phyloP scores from a whole-genome alignment of 2,329 filamentous ascomycete genomes.

The Iodosphaeria phyllophila region DNA sequence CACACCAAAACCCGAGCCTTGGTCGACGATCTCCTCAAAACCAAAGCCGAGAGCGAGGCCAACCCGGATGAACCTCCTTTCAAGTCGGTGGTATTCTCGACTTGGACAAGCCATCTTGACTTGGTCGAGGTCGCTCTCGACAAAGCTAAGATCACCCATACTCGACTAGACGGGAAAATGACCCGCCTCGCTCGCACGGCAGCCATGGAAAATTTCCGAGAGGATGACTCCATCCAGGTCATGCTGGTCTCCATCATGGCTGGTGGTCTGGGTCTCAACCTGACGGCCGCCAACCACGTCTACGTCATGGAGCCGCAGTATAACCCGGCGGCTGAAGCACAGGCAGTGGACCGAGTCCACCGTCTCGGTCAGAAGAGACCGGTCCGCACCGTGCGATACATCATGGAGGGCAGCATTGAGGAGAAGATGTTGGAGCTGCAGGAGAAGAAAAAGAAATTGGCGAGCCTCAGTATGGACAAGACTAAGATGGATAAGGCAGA shows the following conservation, averaged over 20 bases:
- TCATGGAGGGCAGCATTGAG: conserved; percentile 84
- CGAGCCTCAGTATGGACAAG: conserved; percentile 67
- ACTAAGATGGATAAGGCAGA: conserved; percentile 31
- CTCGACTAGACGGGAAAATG: conserved; percentile 87
- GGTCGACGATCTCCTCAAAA: conserved; percentile 50
- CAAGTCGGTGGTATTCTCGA: conserved; percentile 88
- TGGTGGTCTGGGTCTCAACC: conserved; percentile 77
- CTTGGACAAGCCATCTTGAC: conserved; percentile 91
- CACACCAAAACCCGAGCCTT: conserved; percentile 84
- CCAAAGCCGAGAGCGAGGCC: conserved; percentile 40
- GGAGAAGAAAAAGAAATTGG: conserved; percentile 80
- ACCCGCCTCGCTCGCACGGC: conserved; percentile 50
- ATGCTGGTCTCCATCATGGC: conserved; percentile 87
- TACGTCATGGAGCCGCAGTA: conserved; percentile 98
- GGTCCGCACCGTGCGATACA: conserved; percentile 72
- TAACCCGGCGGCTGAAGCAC: conserved; percentile 86
- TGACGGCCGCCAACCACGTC: conserved; percentile 70
- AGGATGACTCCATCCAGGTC: conserved; percentile 51
- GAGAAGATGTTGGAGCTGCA: conserved; percentile 84
- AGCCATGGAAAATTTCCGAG: conserved; percentile 62
- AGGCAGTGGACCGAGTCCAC: conserved; percentile 87
- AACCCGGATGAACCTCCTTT: conserved; percentile 52
- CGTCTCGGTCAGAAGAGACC: conserved; percentile 76
- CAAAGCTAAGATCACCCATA: conserved; percentile 45
- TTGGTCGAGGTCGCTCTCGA: conserved; percentile 71